A percentile compares a stretch with the other conserved stretches of the same genome.
Conservation (phyloP, 176 grass and related monocot genomes). For the Secale cereale region DNA sequence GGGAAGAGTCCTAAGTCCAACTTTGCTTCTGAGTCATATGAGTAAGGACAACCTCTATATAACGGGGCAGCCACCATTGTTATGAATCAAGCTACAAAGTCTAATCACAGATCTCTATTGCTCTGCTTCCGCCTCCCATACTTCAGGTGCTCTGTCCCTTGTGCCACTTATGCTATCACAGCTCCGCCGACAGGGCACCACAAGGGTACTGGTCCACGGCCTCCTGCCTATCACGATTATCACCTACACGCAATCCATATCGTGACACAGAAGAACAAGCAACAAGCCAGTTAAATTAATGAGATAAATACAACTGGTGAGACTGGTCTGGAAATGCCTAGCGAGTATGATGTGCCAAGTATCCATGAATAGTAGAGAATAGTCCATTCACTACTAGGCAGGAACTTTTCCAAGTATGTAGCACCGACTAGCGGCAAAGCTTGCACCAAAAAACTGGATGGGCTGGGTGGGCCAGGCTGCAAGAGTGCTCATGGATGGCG, state of each 20-base stretch:
- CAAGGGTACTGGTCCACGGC: background rate
- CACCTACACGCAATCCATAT: background rate
- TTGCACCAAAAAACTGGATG: too few relatives aligned
- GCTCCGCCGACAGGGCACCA: background rate
- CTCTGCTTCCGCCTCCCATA: background rate
- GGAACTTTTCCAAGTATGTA: background rate
- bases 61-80: background rate
- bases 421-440: background rate
- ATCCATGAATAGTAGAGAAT: background rate
- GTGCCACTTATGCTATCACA: background rate
- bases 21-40: background rate
- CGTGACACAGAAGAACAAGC: background rate
- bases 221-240: background rate
- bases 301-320: background rate
- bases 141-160: background rate
- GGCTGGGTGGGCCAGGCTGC: too few relatives aligned
- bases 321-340: constrained; percentile 5
- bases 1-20: background rate
- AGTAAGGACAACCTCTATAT: background rate
- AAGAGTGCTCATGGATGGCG: too few relatives aligned
- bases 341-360: background rate
- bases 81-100: background rate
- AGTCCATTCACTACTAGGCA: background rate
- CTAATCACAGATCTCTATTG: background rate
- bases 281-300: background rate